Evolutionary conservation across 805 yeast species (phyloP).

Genomic region (Starmerella floricola): DNA sequence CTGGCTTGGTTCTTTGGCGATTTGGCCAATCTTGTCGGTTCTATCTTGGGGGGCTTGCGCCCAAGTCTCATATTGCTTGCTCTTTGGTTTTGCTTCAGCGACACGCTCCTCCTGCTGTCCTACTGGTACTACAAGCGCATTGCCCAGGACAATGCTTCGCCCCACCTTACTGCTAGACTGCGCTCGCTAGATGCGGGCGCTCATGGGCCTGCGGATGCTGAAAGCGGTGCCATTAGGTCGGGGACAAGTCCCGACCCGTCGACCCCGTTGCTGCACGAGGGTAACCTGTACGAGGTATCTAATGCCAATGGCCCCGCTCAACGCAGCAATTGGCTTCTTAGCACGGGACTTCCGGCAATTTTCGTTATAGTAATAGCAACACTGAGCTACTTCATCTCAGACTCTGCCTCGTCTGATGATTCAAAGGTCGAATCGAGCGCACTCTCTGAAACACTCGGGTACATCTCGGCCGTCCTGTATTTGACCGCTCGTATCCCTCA

Average conservation of each 20-base stretch:
- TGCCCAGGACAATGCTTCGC: neutral
- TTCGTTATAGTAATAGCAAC: slow-evolving; percentile 54
- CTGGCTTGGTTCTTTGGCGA: slow-evolving; percentile 65
- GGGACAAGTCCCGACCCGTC: neutral
- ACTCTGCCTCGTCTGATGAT: slow-evolving; percentile 16
- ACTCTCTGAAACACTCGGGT: slow-evolving; percentile 62
- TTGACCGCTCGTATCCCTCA: slow-evolving; percentile 76
- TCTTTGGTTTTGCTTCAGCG: slow-evolving; percentile 66
- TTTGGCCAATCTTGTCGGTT: slow-evolving; percentile 51
- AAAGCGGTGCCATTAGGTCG: neutral
- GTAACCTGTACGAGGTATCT: neutral
- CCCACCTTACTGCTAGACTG: neutral
- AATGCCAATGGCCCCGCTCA: slow-evolving; percentile 12
- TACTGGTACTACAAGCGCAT: slow-evolving; percentile 41
- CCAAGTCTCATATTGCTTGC: slow-evolving; percentile 63
- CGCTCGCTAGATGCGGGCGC: neutral
- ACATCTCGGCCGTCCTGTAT: slow-evolving; percentile 54
- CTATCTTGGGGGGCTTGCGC: slow-evolving; percentile 56
- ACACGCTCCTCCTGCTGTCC: slow-evolving; percentile 43
- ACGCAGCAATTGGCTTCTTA: slow-evolving; percentile 18
- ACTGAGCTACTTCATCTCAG: slow-evolving; percentile 44
- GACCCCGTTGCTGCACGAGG: slow-evolving; percentile 29
- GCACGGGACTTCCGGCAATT: slow-evolving; percentile 44
- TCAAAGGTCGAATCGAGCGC: slow-evolving; percentile 31
- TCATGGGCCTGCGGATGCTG: neutral